Evolutionary conservation across 2,329 filamentous ascomycete species (phyloP), one percentile per base, ranked within the genome.

Genomic region (Penicillium sp.): DNA sequence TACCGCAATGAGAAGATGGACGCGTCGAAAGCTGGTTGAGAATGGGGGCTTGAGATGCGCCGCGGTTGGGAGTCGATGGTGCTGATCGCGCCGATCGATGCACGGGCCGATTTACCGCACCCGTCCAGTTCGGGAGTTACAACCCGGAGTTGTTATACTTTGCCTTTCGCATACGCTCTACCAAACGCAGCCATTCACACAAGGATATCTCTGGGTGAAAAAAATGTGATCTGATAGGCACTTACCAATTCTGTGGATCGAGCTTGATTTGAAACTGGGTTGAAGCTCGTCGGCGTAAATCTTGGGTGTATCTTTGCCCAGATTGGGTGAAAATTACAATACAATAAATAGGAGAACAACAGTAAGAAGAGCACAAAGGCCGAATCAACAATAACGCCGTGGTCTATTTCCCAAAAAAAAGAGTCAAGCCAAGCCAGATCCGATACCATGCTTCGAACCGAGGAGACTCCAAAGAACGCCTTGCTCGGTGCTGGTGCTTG

Each of bases 11-110:
- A 28, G 28, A 4, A 33, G 25, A 30, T 26, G 52, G 45, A 26
- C 13, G 40, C 46, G 33, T 40, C 35, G 42, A 33, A 57, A 28
- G 11, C 26, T 30, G 8, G 30, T 11, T 8, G 10, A 11, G 35
- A 40, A 26, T 52, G 22, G 33, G 28, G 49, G 33, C 26, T 28
- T 52, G 25, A 22, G 26, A 42, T 26, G 42, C 30, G 25, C 53
- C 46, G 57, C 38, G 53, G 26, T 52, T 43, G 52, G 60, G 35
- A 30, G 49, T 57, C 19, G 30, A 3, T 14, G 33, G 11, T 60
- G 35, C 35, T 37, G 59, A 65, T 58, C 52, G 35, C 30, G 57
- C 55, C 11, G 62, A 61, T 63, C 60, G 30, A 51, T 35, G 65
- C 65, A 65, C 62, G 64, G 64, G 35, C 51, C 33, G 51, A 33